These are phyloP conservation scores for Metrosideros polymorpha DNA, from an alignment of 441 rosid genomes.

Conservation along the genomic window DNA sequence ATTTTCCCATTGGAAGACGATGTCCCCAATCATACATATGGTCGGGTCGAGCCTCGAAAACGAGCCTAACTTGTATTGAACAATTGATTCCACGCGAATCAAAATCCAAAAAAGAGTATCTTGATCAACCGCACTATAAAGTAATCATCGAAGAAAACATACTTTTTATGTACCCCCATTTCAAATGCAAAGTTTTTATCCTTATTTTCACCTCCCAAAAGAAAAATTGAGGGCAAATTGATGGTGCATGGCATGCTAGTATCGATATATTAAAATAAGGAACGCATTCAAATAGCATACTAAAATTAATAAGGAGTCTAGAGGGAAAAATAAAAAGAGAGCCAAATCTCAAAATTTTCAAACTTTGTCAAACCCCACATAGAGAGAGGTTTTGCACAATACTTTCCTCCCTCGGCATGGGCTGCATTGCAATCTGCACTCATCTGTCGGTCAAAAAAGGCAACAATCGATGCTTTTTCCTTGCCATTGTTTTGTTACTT, in stretches of 20 bases:
- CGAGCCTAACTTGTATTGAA: fast-evolving
- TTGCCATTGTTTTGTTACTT: neutral
- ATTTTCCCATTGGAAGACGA: neutral
- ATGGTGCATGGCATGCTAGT: too few relatives aligned
- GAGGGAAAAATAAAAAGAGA: too few relatives aligned
- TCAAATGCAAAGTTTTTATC: too few relatives aligned
- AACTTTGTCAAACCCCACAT: too few relatives aligned
- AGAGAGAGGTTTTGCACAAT: neutral
- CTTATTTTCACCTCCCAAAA: too few relatives aligned
- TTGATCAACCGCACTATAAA: neutral
- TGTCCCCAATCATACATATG: neutral
- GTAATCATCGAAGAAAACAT: too few relatives aligned
- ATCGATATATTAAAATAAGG: too few relatives aligned
- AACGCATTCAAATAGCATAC: too few relatives aligned
- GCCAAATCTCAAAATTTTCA: too few relatives aligned
- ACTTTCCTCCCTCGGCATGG: neutral
- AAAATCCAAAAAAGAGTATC: neutral
- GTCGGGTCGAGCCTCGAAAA: neutral
- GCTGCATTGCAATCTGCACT: neutral
- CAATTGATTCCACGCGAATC: neutral
- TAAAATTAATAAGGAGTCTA: too few relatives aligned
- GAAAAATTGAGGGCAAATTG: too few relatives aligned
- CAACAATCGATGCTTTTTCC: neutral
- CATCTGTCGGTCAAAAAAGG: neutral
- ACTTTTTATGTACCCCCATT: too few relatives aligned